A percentile compares a stretch with the other conserved stretches of the same genome.
Evolutionary conservation across 2,329 filamentous ascomycete genomes (phyloP).

Genomic region (Didymella keratinophila): DNA sequence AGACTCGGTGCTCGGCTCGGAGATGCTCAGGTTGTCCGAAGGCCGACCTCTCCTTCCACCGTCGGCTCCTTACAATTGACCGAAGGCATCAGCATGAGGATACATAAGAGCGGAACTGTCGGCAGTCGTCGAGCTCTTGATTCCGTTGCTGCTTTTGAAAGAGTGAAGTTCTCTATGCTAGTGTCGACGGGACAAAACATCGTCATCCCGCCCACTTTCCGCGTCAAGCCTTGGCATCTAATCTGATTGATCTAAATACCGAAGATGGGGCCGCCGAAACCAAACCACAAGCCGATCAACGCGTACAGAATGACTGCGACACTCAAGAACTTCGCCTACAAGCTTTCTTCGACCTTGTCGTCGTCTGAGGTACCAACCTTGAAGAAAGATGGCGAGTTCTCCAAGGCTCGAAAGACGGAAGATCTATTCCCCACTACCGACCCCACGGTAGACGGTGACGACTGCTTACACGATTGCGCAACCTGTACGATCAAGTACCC

Average conservation of each 20-base stretch:
- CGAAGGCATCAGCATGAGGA: slow-evolving; percentile 4
- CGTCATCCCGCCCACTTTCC: slow-evolving; percentile 41
- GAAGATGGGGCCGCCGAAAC: slow-evolving; percentile 32
- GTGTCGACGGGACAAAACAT: background rate
- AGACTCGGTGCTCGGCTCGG: slow-evolving; percentile 11
- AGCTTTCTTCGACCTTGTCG: slow-evolving; percentile 44
- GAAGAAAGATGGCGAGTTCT: slow-evolving; percentile 54
- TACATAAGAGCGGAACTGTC: background rate
- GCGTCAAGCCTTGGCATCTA: slow-evolving; percentile 44
- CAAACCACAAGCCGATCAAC: slow-evolving; percentile 36
- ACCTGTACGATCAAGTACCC: slow-evolving; percentile 83
- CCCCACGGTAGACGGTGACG: slow-evolving; percentile 82
- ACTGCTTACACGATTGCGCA: slow-evolving; percentile 86
- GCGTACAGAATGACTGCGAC: slow-evolving; percentile 50
- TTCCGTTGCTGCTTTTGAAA: background rate
- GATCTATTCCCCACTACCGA: slow-evolving; percentile 77
- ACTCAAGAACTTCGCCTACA: slow-evolving; percentile 49
- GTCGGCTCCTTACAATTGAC: slow-evolving; percentile 2
- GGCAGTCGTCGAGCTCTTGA: background rate
- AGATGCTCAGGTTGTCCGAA: slow-evolving; percentile 19
- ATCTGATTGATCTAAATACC: slow-evolving; percentile 29
- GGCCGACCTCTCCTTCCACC: background rate
- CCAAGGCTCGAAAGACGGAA: slow-evolving; percentile 56
- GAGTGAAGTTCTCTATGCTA: background rate
- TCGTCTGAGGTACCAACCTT: slow-evolving; percentile 41